Evolutionary conservation across 371 early-diverging fungal species (phyloP), one percentile per base, ranked within the genome.

Genomic region (Mortierella sp.): DNA sequence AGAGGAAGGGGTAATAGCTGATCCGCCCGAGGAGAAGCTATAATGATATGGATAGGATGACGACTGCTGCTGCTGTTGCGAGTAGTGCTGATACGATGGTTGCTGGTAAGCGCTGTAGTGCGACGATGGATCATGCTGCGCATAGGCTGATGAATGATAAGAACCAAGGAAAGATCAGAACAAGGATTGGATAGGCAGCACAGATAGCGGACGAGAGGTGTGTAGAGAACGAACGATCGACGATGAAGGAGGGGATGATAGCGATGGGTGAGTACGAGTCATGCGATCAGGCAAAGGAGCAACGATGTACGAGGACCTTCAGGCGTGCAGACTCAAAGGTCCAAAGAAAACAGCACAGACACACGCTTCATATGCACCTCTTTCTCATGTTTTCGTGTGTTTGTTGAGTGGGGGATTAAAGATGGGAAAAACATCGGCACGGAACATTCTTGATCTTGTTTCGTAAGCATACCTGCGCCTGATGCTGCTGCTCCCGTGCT

Each of bases 1-100:
- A 12, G 72, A 66, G 47, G 73, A 67, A 8, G 73, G 67, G 46
- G 68, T 63, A 67, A 67, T 73, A 27, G 64, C 56, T 28, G 60
- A 49, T 21, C 61, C 61, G 23, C 65, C 56, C 28, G 60, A 57
- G 21, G 64, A 57, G 48, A 62, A 62, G 24, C 62, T 31, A 47
- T 70, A 62, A 28, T 59, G 44, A 27, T 60, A 70, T 23, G 60
- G 57, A 47, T 72, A 60, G 6, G 54, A 43, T 8, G 51, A 57
- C 2, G 56, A 30, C 26, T 41, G 54, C n/a, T 43, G 63, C 42
- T 64, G 70, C 27, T 70, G 70, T 24, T 68, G 67, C 19, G 66
- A 48, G 30, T 72, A 66, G 50, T 64, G 60, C 43, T 49, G 62
- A 12, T 60, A 62, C n/a, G 49, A 44, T 21, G 31, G 55, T 32